Evolutionary conservation across 768 basidiomycete genomes (phyloP).

Genomic region (Infundibulicybe gibba): DNA sequence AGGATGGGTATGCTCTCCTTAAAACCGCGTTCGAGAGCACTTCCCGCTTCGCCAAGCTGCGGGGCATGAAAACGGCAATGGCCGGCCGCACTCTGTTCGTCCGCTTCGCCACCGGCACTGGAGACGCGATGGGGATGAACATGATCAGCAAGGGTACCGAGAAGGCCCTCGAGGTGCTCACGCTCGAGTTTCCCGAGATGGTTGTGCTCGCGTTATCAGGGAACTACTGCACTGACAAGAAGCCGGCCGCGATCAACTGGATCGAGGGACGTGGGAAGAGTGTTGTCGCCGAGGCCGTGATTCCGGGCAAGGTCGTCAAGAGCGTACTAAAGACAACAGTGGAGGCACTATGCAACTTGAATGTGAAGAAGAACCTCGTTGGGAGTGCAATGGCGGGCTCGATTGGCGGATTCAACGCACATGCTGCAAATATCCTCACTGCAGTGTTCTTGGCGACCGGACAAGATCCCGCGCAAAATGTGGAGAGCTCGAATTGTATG

Average conservation of each 20-base stretch:
- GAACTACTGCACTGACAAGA: constrained; percentile 99
- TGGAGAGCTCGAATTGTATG: constrained; percentile 98
- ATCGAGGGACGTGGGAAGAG: constrained; percentile 99
- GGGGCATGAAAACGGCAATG: constrained; percentile 81
- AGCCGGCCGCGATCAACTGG: constrained; percentile 99
- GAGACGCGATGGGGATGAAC: constrained; percentile 99
- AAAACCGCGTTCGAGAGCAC: constrained; percentile 92
- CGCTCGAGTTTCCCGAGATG: constrained; percentile 86
- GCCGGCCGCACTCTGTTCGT: constrained; percentile 94
- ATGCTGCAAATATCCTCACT: constrained; percentile 96
- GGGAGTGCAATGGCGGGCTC: constrained; percentile 98
- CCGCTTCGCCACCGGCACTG: constrained; percentile 91
- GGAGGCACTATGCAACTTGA: constrained; percentile 82
- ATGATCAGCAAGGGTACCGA: constrained; percentile 99
- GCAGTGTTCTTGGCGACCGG: constrained; percentile 95
- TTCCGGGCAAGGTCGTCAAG: constrained; percentile 87
- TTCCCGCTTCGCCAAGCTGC: constrained; percentile 86
- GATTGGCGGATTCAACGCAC: constrained; percentile 98
- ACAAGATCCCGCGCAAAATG: constrained; percentile 98
- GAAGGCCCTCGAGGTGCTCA: constrained; percentile 82
- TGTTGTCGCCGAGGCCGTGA: constrained; percentile 91
- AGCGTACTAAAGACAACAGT: constrained; percentile 95
- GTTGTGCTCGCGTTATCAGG: constrained; percentile 86
- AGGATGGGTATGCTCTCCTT: constrained; percentile 72
- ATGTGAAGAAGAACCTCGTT: constrained; percentile 95